Evolutionary conservation across 192 early-diverging fungal genomes (phyloP), one percentile per base, ranked within the genome.

Genomic region (Chytriomyces hyalinus): DNA sequence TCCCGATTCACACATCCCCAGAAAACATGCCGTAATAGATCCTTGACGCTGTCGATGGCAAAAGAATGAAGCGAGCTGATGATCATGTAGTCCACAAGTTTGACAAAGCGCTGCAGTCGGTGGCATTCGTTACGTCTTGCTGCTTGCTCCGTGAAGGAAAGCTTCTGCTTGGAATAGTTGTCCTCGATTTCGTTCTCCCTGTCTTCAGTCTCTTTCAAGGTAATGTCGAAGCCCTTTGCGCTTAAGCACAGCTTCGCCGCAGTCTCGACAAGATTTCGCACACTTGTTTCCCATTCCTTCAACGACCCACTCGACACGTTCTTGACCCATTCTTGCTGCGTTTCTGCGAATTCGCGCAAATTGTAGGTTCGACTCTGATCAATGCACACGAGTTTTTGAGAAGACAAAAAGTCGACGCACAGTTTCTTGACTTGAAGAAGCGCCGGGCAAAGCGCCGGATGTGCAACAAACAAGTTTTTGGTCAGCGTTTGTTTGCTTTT

Each of bases 71-170:
- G 73, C 5, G 87, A 84, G n/a, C 72, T 71, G 22, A 87, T 81
- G 57, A 87, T 82, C 79, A 90, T 82, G 73, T 90, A 90, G 73
- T 90, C 89, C 9, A 81, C 77, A 9, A 89, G 73, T 67, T 88
- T 87, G 22, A 89, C 89, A 81, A 90, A 90, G 10, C 89, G 77
- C 46, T 87, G 82, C 15, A 90, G 72, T 7, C 84, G 67, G 28
- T 82, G 82, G 51, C 88, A 89, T 65, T 89, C 89, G 6, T 77
- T 76, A 48, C 85, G 65, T 28, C 89, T 70, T n/a, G 88, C 87
- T 28, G 89, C 86, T 68, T 89, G 87, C 75, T 90, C 87, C 3
- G 89, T 90, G 65, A 87, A 90, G 3, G 85, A 84, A 17, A 90
- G 74, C 63, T 77, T 82, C 36, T 62, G 78, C 24, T 75, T 78